Evolutionary conservation across 2,329 filamentous ascomycete species (phyloP), one percentile per base, ranked within the genome.

Genomic region (Cordyceps cateniannulata): DNA sequence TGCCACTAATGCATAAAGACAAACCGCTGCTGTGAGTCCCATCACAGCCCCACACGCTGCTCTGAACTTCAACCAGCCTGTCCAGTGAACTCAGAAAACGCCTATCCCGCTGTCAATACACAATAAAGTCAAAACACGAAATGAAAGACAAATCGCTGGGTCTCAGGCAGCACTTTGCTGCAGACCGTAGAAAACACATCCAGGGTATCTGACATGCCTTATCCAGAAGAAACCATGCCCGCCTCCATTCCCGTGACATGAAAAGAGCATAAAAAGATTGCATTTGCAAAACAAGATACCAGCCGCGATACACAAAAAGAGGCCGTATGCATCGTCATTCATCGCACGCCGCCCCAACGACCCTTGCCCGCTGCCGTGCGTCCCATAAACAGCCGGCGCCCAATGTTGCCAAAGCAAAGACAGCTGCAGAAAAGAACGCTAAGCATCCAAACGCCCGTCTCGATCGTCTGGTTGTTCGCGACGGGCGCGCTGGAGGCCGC

Each of bases 371-470:
- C 71, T 1, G 73, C 72, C n/a, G 73, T 72, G 60, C 69, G 71
- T 24, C 76, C 80, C 64, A 85, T 75, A n/a, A 87, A 86, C 65
- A 98, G 75, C 63, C 90, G 82, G 64, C 95, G 81, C 14, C 95
- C 95, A 69, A 99, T 91, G 70, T 96, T 98, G 12, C 95, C 95
- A 79, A 99, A 97, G 75, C 93, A 97, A 10, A 98, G 85, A 67
- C 91, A 92, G 69, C 91, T 96, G 75, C 95, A 97, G 72, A 97
- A 99, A 55, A 99, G 76, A 27, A 98, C 92, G 69, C 91, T 96
- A 25, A 93, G 81, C 69, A 96, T 88, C 93, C 95, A 99, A 5
- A 92, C 90, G 14, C 86, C 87, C 20, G 89, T 83, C 61, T 89
- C 90, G 1, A 92, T 72, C 7, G 79, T 85, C 66, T 90, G 84